Percentiles rank a stretch among this genome's conserved stretches.
Conservation (phyloP, 805 yeast genomes). For the Naumovozyma baii region DNA sequence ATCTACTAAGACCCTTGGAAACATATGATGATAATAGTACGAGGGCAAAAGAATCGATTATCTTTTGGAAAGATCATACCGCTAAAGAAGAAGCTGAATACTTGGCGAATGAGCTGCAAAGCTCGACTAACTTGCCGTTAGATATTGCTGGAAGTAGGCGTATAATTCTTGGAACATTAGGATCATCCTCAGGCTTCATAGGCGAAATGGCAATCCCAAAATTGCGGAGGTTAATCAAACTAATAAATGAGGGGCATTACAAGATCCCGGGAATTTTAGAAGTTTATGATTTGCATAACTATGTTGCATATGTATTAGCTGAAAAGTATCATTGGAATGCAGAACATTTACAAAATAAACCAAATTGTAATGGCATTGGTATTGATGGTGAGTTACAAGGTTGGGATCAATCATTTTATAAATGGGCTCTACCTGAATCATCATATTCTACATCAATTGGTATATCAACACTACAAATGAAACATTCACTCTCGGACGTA, state of each 20-base stretch:
- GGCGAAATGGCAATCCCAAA: slow-evolving; percentile 56
- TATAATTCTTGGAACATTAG: neutral
- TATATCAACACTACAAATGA: slow-evolving; percentile 1
- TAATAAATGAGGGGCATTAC: slow-evolving; percentile 6
- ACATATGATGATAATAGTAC: neutral
- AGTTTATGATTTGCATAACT: slow-evolving; percentile 46
- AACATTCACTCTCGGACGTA: slow-evolving; percentile 4
- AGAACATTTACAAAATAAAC: slow-evolving; percentile 1
- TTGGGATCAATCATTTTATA: slow-evolving; percentile 33
- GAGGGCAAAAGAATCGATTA: slow-evolving; percentile 30
- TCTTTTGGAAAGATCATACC: slow-evolving; percentile 54
- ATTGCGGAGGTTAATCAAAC: slow-evolving; percentile 32
- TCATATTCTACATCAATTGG: slow-evolving; percentile 23
- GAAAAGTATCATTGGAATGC: slow-evolving; percentile 11
- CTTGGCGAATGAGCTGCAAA: slow-evolving; percentile 18
- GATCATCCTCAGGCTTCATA: slow-evolving; percentile 24
- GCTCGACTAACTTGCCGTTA: neutral
- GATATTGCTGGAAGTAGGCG: neutral
- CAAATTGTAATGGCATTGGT: slow-evolving; percentile 28
- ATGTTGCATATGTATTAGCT: slow-evolving; percentile 25
- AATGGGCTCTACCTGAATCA: slow-evolving; percentile 8
- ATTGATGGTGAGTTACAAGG: slow-evolving; percentile 53
- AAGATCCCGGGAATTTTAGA: slow-evolving; percentile 18
- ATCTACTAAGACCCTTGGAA: neutral
- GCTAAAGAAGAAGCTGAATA: slow-evolving; percentile 29